phyloP scores from a whole-genome alignment of 352 stramenopile species.

The Phytopythium montanum region DNA sequence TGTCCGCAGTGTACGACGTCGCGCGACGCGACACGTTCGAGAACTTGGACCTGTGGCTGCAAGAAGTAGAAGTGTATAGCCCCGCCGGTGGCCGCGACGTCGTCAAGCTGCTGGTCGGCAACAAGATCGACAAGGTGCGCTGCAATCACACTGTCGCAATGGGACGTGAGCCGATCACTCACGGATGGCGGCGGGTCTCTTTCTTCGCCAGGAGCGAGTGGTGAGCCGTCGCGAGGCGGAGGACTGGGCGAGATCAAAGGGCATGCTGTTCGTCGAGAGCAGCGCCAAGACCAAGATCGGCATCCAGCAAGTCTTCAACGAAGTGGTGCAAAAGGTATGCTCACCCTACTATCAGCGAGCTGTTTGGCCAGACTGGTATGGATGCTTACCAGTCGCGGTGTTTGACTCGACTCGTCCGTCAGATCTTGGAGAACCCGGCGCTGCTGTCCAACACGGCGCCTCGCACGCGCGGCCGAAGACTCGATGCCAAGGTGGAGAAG shows the following conservation, averaged over 20 bases:
- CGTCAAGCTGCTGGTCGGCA: constrained; percentile 97
- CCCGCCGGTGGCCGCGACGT: constrained; percentile 93
- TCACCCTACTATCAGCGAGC: too few relatives aligned
- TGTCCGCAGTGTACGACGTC: constrained; percentile 92
- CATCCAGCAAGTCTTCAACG: constrained; percentile 96
- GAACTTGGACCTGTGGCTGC: constrained; percentile 96
- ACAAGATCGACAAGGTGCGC: constrained; percentile 93
- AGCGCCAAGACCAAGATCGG: constrained; percentile 95
- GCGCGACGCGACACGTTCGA: constrained; percentile 96
- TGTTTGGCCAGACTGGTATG: background rate
- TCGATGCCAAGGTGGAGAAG: constrained; percentile 62
- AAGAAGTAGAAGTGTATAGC: constrained; percentile 97
- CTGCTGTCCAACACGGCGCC: constrained; percentile 87
- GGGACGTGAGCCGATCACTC: background rate
- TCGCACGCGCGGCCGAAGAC: constrained; percentile 50
- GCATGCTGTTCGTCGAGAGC: constrained; percentile 98
- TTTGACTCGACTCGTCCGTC: background rate
- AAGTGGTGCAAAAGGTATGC: constrained; percentile 97
- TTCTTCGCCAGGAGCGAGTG: constrained; percentile 83
- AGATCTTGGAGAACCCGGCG: constrained; percentile 90
- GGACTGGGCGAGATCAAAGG: constrained; percentile 94
- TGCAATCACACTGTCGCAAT: background rate
- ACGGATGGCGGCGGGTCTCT: background rate
- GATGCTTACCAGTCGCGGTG: background rate
- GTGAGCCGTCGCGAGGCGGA: constrained; percentile 93